Percentiles rank a stretch among this genome's conserved stretches.
These are phyloP conservation scores for Solanum sejunctum DNA, from an alignment of 257 asterid genomes.

Conservation along the genomic window DNA sequence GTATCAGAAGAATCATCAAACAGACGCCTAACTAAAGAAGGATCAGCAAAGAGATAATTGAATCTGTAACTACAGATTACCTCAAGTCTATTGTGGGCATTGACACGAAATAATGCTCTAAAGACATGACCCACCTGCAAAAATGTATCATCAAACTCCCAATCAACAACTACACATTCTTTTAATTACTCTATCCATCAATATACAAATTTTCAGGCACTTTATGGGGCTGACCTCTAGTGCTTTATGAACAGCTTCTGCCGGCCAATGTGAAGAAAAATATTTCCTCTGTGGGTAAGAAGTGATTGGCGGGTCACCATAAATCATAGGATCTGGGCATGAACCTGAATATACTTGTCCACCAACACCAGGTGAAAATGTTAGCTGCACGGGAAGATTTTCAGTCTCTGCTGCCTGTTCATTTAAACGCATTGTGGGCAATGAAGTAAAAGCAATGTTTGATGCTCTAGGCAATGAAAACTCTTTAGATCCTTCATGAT, in stretches of 20 bases:
- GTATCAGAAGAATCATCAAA: not conserved
- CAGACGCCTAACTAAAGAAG: not conserved
- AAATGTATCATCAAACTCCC: not conserved
- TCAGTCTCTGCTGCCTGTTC: slow-evolving; percentile 2
- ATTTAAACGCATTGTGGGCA: slow-evolving; percentile 4
- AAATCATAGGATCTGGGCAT: slow-evolving; percentile 3
- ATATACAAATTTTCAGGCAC: not conserved
- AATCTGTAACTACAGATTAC: slow-evolving; percentile 14
- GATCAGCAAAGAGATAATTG: not conserved
- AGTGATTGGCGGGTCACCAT: not conserved
- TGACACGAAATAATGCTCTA: slow-evolving; percentile 66
- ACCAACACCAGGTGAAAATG: not conserved
- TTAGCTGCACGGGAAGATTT: slow-evolving; percentile 10
- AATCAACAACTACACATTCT: not conserved
- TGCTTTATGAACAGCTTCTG: slow-evolving; percentile 12
- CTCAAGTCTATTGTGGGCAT: slow-evolving; percentile 78
- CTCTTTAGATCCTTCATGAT: slow-evolving; percentile 1
- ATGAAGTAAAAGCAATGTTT: slow-evolving; percentile 3
- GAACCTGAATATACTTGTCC: slow-evolving; percentile 8
- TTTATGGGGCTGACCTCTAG: slow-evolving; percentile 21
- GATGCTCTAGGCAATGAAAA: not conserved
- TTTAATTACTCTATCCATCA: not conserved
- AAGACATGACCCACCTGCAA: slow-evolving; percentile 55
- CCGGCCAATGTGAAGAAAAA: slow-evolving; percentile 21
- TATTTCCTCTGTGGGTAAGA: slow-evolving; percentile 3